Base-by-base conservation (phyloP, 148 eudicot genomes). In the Silene uniflora region DNA sequence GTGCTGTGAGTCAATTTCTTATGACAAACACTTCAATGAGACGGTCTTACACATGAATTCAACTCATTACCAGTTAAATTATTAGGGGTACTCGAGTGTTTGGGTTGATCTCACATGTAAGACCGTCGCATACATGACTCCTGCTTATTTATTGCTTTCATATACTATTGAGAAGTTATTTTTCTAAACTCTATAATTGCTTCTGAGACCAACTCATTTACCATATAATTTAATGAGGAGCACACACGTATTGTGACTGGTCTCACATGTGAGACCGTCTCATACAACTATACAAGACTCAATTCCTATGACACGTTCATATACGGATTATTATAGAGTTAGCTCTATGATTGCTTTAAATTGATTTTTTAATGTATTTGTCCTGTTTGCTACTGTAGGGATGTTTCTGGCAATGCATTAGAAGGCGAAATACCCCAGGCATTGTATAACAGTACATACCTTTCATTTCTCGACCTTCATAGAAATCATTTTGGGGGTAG, bases 381-480 rank as follows among this genome's bases (percentile, higher is more conserved):
- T 69, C 61, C 67, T 79, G 64, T 75, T 70, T 77, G 29, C 46
- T 83, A 56, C 66, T 92, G 92, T 94, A 95, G 98, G 91, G 93
- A 95, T 80, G 78, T 95, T 77, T 92, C 96, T 32, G 89, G 94
- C 29, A 95, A 95, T 84, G 82, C 81, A 75, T 85, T 95, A 76
- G 85, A 87, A 39, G 97, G 96, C 77, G 89, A 86, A 82, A 88
- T 95, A 74, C 98, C 93, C n/a, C 85, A 84, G 64, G 86, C 86
- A 62, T 84, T 95, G 39, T 81, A 88, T 83, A 91, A 92, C 92
- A 81, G 88, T 87, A 81, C 97, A 42, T 81, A 89, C 80, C 98
- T 95, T 73, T 70, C 56, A 65, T 80, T 83, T 80, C 96, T 95
- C 67, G 96, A 95, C 72, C 85, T 95, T 56, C 97, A 92, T 73